These are phyloP conservation scores for Neonectria ditissima DNA, from an alignment of 2,329 filamentous ascomycete species.

Conservation along the genomic window DNA sequence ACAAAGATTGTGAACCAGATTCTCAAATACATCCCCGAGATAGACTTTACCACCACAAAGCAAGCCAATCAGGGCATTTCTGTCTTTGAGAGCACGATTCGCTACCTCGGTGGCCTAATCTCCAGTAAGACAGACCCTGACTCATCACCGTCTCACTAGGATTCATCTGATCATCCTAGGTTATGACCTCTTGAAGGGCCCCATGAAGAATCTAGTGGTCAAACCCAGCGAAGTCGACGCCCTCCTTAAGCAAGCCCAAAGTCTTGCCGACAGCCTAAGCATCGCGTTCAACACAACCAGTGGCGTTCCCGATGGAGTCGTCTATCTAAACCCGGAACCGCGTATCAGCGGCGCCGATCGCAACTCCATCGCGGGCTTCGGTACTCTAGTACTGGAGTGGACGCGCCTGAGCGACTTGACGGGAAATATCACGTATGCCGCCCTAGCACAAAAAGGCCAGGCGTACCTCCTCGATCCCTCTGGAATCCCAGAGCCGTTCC, in stretches of 20 bases:
- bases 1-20: conserved; percentile 76
- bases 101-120: conserved; percentile 84
- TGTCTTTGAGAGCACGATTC: conserved; percentile 91
- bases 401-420: conserved; percentile 82
- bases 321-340: conserved; percentile 68
- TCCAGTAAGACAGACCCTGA: conserved; percentile 66
- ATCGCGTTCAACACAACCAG: conserved; percentile 82
- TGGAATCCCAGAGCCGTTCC: conserved; percentile 74
- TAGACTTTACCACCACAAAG: conserved; percentile 75
- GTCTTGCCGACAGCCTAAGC: conserved; percentile 78
- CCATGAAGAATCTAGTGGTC: conserved; percentile 64
- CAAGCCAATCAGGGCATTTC: conserved; percentile 67
- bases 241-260: conserved; percentile 75
- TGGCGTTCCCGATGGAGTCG: conserved; percentile 78
- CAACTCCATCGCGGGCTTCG: conserved; percentile 81
- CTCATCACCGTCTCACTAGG: neutral
- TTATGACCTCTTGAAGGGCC: conserved; percentile 79
- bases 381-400: conserved; percentile 87
- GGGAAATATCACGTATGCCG: conserved; percentile 73
- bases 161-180: conserved; percentile 51
- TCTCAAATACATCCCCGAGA: conserved; percentile 74
- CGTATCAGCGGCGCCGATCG: conserved; percentile 61
- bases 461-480: conserved; percentile 72
- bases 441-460: conserved; percentile 75
- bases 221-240: conserved; percentile 60